phyloP scores from a whole-genome alignment of 202 grass and related monocot genomes.

The Elaeis oleifera region DNA sequence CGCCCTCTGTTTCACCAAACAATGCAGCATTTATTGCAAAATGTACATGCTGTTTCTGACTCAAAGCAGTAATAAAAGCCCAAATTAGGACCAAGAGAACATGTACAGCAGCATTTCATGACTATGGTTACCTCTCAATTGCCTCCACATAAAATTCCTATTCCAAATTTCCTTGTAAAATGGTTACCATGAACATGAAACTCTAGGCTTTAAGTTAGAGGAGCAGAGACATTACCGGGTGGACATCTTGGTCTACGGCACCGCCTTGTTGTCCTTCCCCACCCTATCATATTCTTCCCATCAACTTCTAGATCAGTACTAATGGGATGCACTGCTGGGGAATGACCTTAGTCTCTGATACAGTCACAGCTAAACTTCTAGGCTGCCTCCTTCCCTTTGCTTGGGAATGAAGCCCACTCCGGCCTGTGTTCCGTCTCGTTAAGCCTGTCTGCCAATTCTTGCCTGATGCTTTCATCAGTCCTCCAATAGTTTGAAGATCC shows the following conservation, averaged over 20 bases:
- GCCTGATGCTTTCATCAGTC: slow-evolving; percentile 15
- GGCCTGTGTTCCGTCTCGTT: slow-evolving; percentile 20
- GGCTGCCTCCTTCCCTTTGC: slow-evolving; percentile 11
- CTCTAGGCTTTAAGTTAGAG: slow-evolving; percentile 19
- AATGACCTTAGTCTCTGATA: slow-evolving; percentile 7
- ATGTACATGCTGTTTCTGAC: slow-evolving; percentile 10
- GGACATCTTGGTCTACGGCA: slow-evolving; percentile 56
- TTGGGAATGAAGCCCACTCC: slow-evolving; percentile 12
- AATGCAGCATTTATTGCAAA: slow-evolving; percentile 7
- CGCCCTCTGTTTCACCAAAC: not conserved
- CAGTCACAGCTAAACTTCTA: slow-evolving; percentile 11
- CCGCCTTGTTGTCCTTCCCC: slow-evolving; percentile 74
- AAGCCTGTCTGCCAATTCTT: slow-evolving; percentile 12
- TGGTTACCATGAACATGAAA: no score
- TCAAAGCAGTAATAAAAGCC: not conserved
- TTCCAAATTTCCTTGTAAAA: no score
- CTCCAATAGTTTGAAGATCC: slow-evolving; percentile 48
- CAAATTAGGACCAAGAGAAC: slow-evolving; percentile 8
- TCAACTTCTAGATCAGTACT: slow-evolving; percentile 28
- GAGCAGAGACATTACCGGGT: slow-evolving; percentile 30
- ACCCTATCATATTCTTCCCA: slow-evolving; percentile 34
- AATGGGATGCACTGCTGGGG: slow-evolving; percentile 15
- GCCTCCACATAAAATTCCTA: no score
- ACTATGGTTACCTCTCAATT: not conserved
- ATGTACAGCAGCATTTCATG: not conserved